Evolutionary conservation across 2,329 filamentous ascomycete species (phyloP).

Genomic region (Monosporascus sp.): DNA sequence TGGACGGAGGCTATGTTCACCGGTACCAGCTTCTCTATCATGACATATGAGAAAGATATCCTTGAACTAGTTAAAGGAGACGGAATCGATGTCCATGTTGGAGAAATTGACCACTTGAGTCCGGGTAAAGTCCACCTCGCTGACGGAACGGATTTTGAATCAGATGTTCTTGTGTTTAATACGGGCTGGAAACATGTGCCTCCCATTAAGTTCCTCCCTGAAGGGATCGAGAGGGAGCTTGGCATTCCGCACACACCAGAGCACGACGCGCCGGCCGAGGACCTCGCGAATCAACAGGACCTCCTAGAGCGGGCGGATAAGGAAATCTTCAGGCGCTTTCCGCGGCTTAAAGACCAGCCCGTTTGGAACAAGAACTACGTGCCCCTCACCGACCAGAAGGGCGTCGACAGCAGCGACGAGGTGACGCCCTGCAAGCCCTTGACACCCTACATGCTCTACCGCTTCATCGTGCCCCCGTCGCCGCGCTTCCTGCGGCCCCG

Average conservation of each 20-base stretch:
- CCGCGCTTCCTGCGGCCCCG: constrained; percentile 29
- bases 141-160: constrained; percentile 34
- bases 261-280: constrained; percentile 19
- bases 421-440: constrained; percentile 14
- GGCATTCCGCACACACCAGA: constrained; percentile 36
- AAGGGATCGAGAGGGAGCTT: constrained; percentile 35
- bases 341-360: constrained; percentile 40
- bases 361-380: constrained; percentile 40
- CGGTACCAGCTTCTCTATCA: constrained; percentile 51
- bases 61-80: constrained; percentile 50
- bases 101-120: constrained; percentile 46
- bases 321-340: constrained; percentile 46
- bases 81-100: constrained; percentile 49
- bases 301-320: constrained; percentile 38
- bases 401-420: constrained; percentile 16
- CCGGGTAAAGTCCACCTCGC: constrained; percentile 37
- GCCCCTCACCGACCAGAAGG: constrained; percentile 34
- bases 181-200: constrained; percentile 50
- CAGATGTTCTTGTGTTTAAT: constrained; percentile 48
- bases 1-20: constrained; percentile 48
- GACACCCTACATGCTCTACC: constrained; percentile 37
- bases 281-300: constrained; percentile 32
- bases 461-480: constrained; percentile 40
- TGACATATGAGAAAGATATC: constrained; percentile 53
- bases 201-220: constrained; percentile 39